A percentile compares a stretch with the other conserved stretches of the same genome.
Conservation (phyloP, 495 filamentous ascomycete genomes). For the Penicillium lividum region DNA sequence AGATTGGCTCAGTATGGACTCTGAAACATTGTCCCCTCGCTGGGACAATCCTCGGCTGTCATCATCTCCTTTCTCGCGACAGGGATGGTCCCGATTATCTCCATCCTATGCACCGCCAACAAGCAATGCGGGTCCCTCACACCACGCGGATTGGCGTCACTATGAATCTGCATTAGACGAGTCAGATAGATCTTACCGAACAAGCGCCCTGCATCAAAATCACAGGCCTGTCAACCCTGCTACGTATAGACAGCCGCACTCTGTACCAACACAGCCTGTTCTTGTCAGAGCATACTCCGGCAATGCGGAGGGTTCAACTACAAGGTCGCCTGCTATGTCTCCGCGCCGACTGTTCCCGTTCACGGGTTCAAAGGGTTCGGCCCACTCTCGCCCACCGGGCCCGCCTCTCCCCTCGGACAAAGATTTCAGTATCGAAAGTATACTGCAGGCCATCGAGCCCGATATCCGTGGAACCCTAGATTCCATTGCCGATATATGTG, state of each 20-base stretch:
- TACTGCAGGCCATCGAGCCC: conserved; percentile 59
- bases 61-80: conserved; percentile 32
- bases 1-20: conserved; percentile 32
- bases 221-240: conserved; percentile 22
- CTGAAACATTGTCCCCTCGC: conserved; percentile 31
- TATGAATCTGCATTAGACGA: conserved; percentile 32
- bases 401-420: conserved; percentile 48
- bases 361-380: conserved; percentile 16
- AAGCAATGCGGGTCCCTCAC: conserved; percentile 23
- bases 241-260: conserved; percentile 24
- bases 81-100: conserved; percentile 34
- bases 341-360: conserved; percentile 38
- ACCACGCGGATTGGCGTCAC: conserved; percentile 25
- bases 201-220: conserved; percentile 34
- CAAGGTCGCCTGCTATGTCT: conserved; percentile 32
- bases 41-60: conserved; percentile 34
- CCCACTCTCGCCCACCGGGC: conserved; percentile 18
- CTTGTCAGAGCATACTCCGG: conserved; percentile 48
- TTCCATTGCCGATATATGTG: conserved; percentile 65
- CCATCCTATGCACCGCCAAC: conserved; percentile 28
- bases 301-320: conserved; percentile 28
- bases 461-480: conserved; percentile 58
- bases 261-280: conserved; percentile 42
- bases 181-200: conserved; percentile 29
- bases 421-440: conserved; percentile 61